phyloP scores from a whole-genome alignment of 805 yeast species.

The Schwanniomyces sp. region DNA sequence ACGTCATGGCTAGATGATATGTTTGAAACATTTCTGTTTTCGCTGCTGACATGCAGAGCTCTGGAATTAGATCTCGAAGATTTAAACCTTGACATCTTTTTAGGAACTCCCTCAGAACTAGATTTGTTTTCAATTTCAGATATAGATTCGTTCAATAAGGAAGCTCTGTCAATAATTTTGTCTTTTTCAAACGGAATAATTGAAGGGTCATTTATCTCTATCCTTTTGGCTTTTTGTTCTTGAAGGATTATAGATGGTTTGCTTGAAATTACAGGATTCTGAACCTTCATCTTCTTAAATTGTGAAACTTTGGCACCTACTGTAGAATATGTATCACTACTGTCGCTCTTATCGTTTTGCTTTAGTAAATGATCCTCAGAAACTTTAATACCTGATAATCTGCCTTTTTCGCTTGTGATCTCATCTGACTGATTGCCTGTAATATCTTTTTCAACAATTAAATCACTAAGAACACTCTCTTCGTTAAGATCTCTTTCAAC shows the following conservation, averaged over 20 bases:
- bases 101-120: constrained; percentile 9
- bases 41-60: not conserved
- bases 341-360: not conserved
- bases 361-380: not conserved
- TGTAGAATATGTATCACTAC: not conserved
- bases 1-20: not conserved
- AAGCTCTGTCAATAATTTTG: constrained; percentile 11
- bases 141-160: constrained; percentile 12
- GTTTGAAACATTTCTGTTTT: not conserved
- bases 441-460: constrained; percentile 7
- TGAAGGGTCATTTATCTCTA: not conserved
- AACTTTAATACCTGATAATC: not conserved
- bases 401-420: not conserved
- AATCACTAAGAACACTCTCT: not conserved
- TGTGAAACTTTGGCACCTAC: constrained; percentile 4
- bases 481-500: constrained; percentile 7
- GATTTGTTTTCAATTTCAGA: constrained; percentile 12
- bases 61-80: constrained; percentile 41
- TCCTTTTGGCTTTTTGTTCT: not conserved
- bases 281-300: constrained; percentile 11
- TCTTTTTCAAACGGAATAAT: not conserved
- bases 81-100: constrained; percentile 65
- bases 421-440: not conserved
- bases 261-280: not conserved
- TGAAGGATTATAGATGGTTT: not conserved